Conservation (phyloP, 2,329 filamentous ascomycete genomes). For the Neofusicoccum ribis region DNA sequence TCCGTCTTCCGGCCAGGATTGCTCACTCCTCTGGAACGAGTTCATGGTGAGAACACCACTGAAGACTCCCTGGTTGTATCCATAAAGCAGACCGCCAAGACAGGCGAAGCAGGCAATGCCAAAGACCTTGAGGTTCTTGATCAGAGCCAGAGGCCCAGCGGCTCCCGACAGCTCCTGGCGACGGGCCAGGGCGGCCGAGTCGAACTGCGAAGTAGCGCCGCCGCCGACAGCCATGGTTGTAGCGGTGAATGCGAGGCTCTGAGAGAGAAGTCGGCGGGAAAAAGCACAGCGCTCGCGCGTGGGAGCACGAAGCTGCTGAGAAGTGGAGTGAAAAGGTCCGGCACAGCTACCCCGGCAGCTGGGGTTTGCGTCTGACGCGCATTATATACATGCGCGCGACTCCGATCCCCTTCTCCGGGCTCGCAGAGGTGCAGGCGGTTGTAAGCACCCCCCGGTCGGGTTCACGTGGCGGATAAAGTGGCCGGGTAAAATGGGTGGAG, state of each 20-base stretch:
- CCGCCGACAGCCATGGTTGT: slow-evolving; percentile 39
- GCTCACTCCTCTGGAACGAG: slow-evolving; percentile 44
- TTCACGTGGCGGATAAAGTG: slow-evolving; percentile 13
- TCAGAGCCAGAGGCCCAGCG: slow-evolving; percentile 50
- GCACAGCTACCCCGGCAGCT: slow-evolving; percentile 5
- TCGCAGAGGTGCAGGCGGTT: not conserved
- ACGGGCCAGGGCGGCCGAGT: slow-evolving; percentile 43
- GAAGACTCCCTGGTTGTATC: slow-evolving; percentile 77
- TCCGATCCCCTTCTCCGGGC: not conserved
- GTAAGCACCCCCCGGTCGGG: not conserved
- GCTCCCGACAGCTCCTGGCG: slow-evolving; percentile 41
- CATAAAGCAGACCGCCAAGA: slow-evolving; percentile 58
- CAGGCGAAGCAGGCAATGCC: slow-evolving; percentile 57
- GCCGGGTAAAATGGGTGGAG: not conserved
- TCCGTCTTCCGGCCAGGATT: no score
- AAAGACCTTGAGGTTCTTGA: slow-evolving; percentile 56
- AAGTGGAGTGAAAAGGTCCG: not conserved
- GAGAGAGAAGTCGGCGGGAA: not conserved
- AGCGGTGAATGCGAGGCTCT: not conserved
- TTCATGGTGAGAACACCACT: slow-evolving; percentile 63
- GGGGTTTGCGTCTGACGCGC: not conserved
- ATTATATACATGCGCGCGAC: slow-evolving; percentile 6
- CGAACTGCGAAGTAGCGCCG: slow-evolving; percentile 36
- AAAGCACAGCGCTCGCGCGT: no score
- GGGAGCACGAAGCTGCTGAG: not conserved